phyloP scores from a whole-genome alignment of 257 asterid genomes.

The Plantago elongata region DNA sequence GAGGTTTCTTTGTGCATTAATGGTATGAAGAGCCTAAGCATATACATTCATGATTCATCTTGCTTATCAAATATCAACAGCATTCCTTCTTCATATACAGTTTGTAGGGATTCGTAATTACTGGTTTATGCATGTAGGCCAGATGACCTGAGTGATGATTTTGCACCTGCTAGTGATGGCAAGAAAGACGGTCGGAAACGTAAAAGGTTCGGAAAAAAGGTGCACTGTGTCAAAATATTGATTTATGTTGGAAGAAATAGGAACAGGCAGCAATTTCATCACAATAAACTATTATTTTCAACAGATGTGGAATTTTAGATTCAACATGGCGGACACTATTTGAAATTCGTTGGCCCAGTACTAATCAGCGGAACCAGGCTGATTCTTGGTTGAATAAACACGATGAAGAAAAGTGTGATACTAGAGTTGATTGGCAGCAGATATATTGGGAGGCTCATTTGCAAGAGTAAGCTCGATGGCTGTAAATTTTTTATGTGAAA shows the following conservation, averaged over 20 bases:
- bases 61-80: constrained; percentile 6
- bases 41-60: constrained; percentile 11
- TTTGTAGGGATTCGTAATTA: constrained; percentile 17
- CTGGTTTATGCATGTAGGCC: constrained; percentile 52
- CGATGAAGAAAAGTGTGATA: constrained; percentile 32
- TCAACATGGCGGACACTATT: constrained; percentile 49
- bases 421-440: constrained; percentile 59
- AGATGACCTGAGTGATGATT: constrained; percentile 28
- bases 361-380: constrained; percentile 25
- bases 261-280: constrained; percentile 21
- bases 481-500: constrained; percentile 12
- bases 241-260: constrained; percentile 5
- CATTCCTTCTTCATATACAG: not conserved
- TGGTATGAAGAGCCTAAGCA: constrained; percentile 9
- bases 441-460: constrained; percentile 83
- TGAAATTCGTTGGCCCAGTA: constrained; percentile 64
- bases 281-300: constrained; percentile 14
- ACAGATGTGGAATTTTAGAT: constrained; percentile 51
- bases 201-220: constrained; percentile 55
- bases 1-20: constrained; percentile 8
- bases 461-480: constrained; percentile 51
- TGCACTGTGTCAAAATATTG: constrained; percentile 10
- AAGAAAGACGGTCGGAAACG: constrained; percentile 53
- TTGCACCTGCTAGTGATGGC: constrained; percentile 32
- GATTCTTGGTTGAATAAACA: constrained; percentile 30